Evolutionary conservation across 768 basidiomycete genomes (phyloP).

Genomic region (Psilocybe sp.): DNA sequence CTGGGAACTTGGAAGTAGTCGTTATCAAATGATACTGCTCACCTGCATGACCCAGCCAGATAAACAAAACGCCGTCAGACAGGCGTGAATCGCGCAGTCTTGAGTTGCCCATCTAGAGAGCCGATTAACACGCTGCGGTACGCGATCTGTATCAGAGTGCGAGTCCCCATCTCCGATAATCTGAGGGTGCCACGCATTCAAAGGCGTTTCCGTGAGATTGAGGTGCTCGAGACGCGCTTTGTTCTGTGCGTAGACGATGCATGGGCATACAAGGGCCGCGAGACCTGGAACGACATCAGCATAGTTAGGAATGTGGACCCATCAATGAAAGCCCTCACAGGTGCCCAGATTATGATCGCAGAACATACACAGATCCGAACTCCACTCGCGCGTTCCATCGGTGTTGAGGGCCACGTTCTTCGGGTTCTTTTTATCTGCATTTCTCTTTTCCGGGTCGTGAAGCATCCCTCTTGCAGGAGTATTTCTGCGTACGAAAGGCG

Average conservation of each 20-base stretch:
- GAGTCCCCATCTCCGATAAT: too few species aligned
- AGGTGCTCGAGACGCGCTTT: slow-evolving; percentile 16
- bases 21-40: neutral
- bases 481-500: too few species aligned
- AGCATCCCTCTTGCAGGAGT: too few species aligned
- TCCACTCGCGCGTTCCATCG: slow-evolving; percentile 18
- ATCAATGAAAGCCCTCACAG: slow-evolving; percentile 6
- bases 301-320: neutral
- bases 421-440: slow-evolving; percentile 11
- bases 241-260: slow-evolving; percentile 15
- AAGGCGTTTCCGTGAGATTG: too few species aligned
- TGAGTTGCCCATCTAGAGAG: too few species aligned
- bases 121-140: too few species aligned
- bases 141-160: too few species aligned
- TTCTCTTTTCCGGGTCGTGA: too few species aligned
- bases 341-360: slow-evolving; percentile 15
- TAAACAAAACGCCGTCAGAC: slow-evolving; percentile 13
- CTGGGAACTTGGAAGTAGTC: neutral
- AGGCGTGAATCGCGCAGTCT: slow-evolving; percentile 14
- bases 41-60: slow-evolving; percentile 20
- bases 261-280: slow-evolving; percentile 15
- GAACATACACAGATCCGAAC: slow-evolving; percentile 14
- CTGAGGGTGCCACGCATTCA: too few species aligned
- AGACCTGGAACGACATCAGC: slow-evolving; percentile 6
- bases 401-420: slow-evolving; percentile 8